Evolutionary conservation across 2,329 filamentous ascomycete genomes (phyloP).

Genomic region (Emydomyces testavorans): DNA sequence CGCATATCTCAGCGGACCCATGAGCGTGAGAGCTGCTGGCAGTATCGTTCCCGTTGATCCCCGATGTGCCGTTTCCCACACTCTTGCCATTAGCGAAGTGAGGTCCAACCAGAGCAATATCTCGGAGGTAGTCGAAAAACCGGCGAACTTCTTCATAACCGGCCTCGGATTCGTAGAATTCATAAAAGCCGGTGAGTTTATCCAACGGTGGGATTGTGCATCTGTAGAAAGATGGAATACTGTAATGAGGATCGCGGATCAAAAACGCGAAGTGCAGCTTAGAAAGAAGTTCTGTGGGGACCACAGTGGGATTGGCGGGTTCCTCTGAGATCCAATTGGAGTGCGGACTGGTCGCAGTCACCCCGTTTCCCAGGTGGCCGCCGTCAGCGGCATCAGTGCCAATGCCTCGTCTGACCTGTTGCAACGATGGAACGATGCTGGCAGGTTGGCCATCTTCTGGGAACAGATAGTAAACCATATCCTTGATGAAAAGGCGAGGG

Average conservation of each 20-base stretch:
- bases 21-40: slow-evolving; percentile 17
- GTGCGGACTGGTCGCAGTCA: slow-evolving; percentile 28
- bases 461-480: slow-evolving; percentile 87
- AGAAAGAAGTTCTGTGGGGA: slow-evolving; percentile 61
- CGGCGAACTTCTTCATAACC: slow-evolving; percentile 81
- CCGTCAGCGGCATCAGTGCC: slow-evolving; percentile 36
- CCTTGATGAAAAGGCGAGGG: slow-evolving; percentile 94
- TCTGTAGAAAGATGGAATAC: slow-evolving; percentile 87
- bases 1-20: slow-evolving; percentile 51
- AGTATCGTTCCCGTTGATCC: slow-evolving; percentile 20
- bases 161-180: slow-evolving; percentile 79
- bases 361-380: slow-evolving; percentile 21
- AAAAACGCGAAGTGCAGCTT: slow-evolving; percentile 91
- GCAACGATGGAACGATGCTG: slow-evolving; percentile 65
- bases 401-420: slow-evolving; percentile 47
- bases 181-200: slow-evolving; percentile 67
- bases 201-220: slow-evolving; percentile 84
- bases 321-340: slow-evolving; percentile 48
- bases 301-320: slow-evolving; percentile 68
- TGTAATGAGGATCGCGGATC: slow-evolving; percentile 85
- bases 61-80: slow-evolving; percentile 24
- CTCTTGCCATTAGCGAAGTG: slow-evolving; percentile 40
- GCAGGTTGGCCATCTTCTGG: slow-evolving; percentile 59
- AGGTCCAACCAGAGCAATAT: slow-evolving; percentile 58
- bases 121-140: slow-evolving; percentile 73